Base-by-base conservation (phyloP, 169 alveolate genomes). In the Theileria sp. region DNA sequence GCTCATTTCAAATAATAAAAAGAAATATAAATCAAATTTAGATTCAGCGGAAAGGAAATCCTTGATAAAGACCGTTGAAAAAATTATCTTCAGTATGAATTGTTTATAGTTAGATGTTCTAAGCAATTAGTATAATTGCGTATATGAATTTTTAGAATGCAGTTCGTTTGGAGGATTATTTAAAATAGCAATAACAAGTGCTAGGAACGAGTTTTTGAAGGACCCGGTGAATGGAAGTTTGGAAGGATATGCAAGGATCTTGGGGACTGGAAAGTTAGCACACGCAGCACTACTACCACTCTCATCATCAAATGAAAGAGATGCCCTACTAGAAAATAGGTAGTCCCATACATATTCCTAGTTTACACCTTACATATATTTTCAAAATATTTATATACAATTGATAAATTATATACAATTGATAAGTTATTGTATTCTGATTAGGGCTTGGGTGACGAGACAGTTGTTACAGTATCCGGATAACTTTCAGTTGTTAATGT, bases 381-480 rank as follows among this genome's bases (percentile, higher is more conserved):
- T 32, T 32, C 5, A 32, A 1, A 32, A 3, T 5, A 32, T 1
- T 32, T 32, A 32, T 32, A 32, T 5, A 32, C 5, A 32, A 5
- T 32, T 32, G 3, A 8, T 44, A 44, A 44, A 8, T 44, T 61
- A 30, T 32, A 61, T 61, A 61, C 8, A 13, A 8, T 32, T 9
- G 17, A 5, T 32, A 32, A 68, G 60, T 10, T 17, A 8, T 17
- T 25, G 10, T 23, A 21, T n/a, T 34, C 21, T 15, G 12, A 34
- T 13, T 56, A 87, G 92, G 49, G 79, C 94, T n/a, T 89, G 94
- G 94, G 56, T 79, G 0, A 84, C 83, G 13, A 71, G 94, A 68
- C 94, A 89, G 75, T 71, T 89, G 51, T 54, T 89, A 44, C 81
- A 79, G 50, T 54, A 74, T 23, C 94, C 94, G 12, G 71, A 84